Evolutionary conservation across 306 rosid species (phyloP), one percentile per base, ranked within the genome.

Genomic region (Prunus kanzakura): DNA sequence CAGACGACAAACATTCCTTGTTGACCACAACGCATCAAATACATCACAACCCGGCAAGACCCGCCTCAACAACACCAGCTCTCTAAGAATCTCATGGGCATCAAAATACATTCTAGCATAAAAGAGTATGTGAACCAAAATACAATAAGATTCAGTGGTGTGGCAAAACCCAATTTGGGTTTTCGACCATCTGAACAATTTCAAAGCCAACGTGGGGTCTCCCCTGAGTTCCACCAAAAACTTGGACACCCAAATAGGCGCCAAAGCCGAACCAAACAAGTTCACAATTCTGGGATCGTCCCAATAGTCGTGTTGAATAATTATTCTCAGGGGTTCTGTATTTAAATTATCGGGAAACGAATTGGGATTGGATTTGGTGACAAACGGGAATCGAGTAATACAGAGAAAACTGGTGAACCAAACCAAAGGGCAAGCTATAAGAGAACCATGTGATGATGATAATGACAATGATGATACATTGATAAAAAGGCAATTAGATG

Each of bases 1-100:
- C 0, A 81, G 78, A 43, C 52, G 69, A 81, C 96, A 84, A 52
- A 87, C 85, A 82, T 82, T 86, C 88, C 92, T 85, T 0, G 93
- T 90, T 1, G 82, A 84, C 96, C 97, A 95, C 86, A 95, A 73
- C 80, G 84, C 81, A 76, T 92, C 93, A 84, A 90, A 87, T 14
- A 85, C 78, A 81, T 92, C 86, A 67, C 78, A 84, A 49, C 90
- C 92, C 0, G 90, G 93, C 38, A 89, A 41, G n/a, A 54, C 83
- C 76, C 85, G 74, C 70, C 82, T 77, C 80, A 82, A 79, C 86
- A 86, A 80, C 78, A 90, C 77, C 75, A 88, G 70, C 77, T 95
- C 97, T 73, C 29, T 88, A 64, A 95, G 79, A 66, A 88, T 71
- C 70, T 73, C 84, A 55, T 79, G 79, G 0, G 96, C 89, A 80